Evolutionary conservation across 139 green algal genomes (phyloP), one percentile per base, ranked within the genome.

Genomic region (Volvox africanus): DNA sequence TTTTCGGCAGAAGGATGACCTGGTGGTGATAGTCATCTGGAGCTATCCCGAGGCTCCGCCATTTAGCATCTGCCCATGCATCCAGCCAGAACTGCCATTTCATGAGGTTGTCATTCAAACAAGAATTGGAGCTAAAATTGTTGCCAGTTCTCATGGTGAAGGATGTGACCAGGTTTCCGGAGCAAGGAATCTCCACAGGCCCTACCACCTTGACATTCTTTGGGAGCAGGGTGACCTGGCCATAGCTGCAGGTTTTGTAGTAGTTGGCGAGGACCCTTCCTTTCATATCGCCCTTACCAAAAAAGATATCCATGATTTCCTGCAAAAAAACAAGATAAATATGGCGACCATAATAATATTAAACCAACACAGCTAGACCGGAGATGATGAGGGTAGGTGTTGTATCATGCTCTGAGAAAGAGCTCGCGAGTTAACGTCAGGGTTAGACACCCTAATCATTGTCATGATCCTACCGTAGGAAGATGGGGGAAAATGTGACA

Each of bases 61-160:
- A n/a, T 1, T 79, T 79, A 2, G 71, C 71, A 14, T 5, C 44
- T 55, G 44, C 44, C 17, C 14, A 79, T 18, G 14, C 71, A 30
- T 79, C 24, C 71, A 79, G 71, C 71, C 71, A 79, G 22, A 36
- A 35, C 21, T 79, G 71, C 71, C 71, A 81, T 24, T 81, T 81
- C 32, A 24, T 3, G 1, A 81, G 13, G 32, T 81, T 81, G 75
- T 81, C 75, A 35, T 79, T 9, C 26, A 36, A 16, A 30, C 71
- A 79, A 20, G 71, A 20, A 18, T 18, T 33, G 26, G 71, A 79
- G 71, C 26, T 79, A 21, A 79, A 79, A 21, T 79, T 79, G 20
- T 1, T 30, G 26, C 71, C 71, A 20, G 68, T 35, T n/a, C 1
- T 33, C 26, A 35, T 36, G 20, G 71, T 20, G 71, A 26, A 28